These are phyloP conservation scores for Salix viminalis DNA, from an alignment of 345 rosid genomes.

Conservation along the genomic window DNA sequence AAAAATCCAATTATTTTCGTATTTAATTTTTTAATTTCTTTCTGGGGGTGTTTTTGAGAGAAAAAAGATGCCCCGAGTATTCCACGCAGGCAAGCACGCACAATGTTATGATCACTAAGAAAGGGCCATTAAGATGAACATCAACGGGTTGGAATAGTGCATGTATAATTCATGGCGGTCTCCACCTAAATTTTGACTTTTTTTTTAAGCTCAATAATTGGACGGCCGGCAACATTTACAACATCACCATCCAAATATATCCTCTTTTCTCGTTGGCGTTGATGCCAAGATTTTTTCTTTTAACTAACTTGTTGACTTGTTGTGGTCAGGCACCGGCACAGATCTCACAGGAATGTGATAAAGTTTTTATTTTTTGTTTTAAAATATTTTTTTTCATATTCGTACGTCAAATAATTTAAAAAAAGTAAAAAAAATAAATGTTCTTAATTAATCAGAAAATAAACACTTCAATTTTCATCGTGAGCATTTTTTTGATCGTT, in stretches of 20 bases:
- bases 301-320: constrained; percentile 7
- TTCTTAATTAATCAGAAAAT: background rate
- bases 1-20: too few relatives aligned
- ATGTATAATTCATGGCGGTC: background rate
- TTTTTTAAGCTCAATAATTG: background rate
- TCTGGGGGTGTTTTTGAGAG: too few relatives aligned
- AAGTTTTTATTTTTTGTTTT: too few relatives aligned
- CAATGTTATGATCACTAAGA: background rate
- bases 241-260: background rate
- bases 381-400: too few relatives aligned
- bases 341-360: background rate
- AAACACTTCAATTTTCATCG: background rate
- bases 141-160: background rate
- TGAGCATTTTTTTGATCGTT: background rate
- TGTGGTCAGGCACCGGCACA: background rate
- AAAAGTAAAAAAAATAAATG: too few relatives aligned
- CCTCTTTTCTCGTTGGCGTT: background rate
- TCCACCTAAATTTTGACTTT: constrained; percentile 19
- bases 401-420: too few relatives aligned
- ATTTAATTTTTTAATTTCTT: too few relatives aligned
- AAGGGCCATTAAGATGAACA: background rate
- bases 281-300: background rate
- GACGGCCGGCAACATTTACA: background rate
- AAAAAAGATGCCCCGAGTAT: too few relatives aligned
- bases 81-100: too few relatives aligned